These are phyloP conservation scores for Lipomyces oligophaga DNA, from an alignment of 805 yeast genomes.

Conservation along the genomic window DNA sequence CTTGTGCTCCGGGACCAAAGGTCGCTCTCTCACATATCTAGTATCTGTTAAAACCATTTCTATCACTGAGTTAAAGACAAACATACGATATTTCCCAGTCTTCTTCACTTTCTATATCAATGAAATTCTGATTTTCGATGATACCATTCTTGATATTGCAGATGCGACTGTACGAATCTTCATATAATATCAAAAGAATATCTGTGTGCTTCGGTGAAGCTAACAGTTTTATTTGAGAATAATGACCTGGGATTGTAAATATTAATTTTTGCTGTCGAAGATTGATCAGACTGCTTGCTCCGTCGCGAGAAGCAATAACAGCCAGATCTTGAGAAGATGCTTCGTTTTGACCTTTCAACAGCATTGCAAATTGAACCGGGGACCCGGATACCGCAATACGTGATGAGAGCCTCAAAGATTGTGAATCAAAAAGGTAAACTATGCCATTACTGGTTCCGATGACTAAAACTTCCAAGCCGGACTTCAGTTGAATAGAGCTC, in stretches of 20 bases:
- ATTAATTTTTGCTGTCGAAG: slow-evolving; percentile 5
- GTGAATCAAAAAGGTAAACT: slow-evolving; percentile 13
- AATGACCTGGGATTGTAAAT: slow-evolving; percentile 28
- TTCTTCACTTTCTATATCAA: slow-evolving; percentile 21
- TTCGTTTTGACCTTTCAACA: slow-evolving; percentile 1
- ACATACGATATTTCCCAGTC: slow-evolving; percentile 23
- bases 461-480: slow-evolving; percentile 12
- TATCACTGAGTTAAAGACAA: not conserved
- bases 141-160: slow-evolving; percentile 21
- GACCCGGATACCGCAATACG: slow-evolving; percentile 24
- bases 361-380: slow-evolving; percentile 21
- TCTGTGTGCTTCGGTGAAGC: slow-evolving; percentile 23
- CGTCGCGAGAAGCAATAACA: slow-evolving; percentile 24
- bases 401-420: slow-evolving; percentile 14
- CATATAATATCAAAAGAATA: slow-evolving; percentile 19
- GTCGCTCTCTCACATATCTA: slow-evolving; percentile 20
- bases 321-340: slow-evolving; percentile 10
- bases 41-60: not conserved
- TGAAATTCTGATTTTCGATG: slow-evolving; percentile 21
- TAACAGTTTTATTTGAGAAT: slow-evolving; percentile 12
- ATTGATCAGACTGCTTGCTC: slow-evolving; percentile 22
- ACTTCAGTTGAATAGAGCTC: not conserved
- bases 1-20: slow-evolving; percentile 21
- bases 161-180: slow-evolving; percentile 16
- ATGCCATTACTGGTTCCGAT: slow-evolving; percentile 21